A percentile compares a stretch with the other conserved stretches of the same genome.
Evolutionary conservation across 192 early-diverging fungal genomes (phyloP).

Genomic region (Backusella circina): DNA sequence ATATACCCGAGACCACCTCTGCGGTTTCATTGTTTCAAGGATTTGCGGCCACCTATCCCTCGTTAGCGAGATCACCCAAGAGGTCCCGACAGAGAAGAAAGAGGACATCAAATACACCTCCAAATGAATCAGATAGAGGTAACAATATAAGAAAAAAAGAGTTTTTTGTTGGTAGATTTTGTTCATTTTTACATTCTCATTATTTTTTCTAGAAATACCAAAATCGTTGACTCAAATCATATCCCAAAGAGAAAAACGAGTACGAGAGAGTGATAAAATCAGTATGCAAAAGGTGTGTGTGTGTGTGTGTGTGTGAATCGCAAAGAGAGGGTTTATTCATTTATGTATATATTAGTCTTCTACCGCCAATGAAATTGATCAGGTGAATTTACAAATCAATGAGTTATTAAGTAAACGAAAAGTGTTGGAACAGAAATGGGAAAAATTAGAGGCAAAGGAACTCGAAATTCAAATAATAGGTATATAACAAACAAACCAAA

Average conservation of each 20-base stretch:
- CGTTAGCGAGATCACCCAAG: slow-evolving; percentile 16
- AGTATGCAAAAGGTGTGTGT: slow-evolving; percentile 44
- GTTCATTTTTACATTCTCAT: not conserved
- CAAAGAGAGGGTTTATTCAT: not conserved
- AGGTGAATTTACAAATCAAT: slow-evolving; percentile 46
- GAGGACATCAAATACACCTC: slow-evolving; percentile 1
- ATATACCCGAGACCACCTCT: slow-evolving; percentile 51
- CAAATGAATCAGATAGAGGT: not conserved
- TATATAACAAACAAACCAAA: too few relatives aligned
- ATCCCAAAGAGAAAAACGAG: slow-evolving; percentile 46
- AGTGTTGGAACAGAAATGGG: slow-evolving; percentile 36
- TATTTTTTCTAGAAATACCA: not conserved
- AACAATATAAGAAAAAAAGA: not conserved
- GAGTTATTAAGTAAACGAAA: slow-evolving; percentile 40
- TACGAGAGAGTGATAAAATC: slow-evolving; percentile 48
- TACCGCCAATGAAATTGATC: slow-evolving; percentile 40
- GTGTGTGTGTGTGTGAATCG: too few relatives aligned
- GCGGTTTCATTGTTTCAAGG: slow-evolving; percentile 55
- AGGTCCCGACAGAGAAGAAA: slow-evolving; percentile 11
- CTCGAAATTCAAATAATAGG: slow-evolving; percentile 12
- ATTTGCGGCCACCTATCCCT: slow-evolving; percentile 50
- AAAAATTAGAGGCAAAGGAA: slow-evolving; percentile 43
- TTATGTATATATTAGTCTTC: slow-evolving; percentile 25
- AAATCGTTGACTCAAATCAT: slow-evolving; percentile 40
- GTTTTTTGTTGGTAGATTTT: too few relatives aligned